Conservation (phyloP, 495 filamentous ascomycete species). For the Physcia stellaris region DNA sequence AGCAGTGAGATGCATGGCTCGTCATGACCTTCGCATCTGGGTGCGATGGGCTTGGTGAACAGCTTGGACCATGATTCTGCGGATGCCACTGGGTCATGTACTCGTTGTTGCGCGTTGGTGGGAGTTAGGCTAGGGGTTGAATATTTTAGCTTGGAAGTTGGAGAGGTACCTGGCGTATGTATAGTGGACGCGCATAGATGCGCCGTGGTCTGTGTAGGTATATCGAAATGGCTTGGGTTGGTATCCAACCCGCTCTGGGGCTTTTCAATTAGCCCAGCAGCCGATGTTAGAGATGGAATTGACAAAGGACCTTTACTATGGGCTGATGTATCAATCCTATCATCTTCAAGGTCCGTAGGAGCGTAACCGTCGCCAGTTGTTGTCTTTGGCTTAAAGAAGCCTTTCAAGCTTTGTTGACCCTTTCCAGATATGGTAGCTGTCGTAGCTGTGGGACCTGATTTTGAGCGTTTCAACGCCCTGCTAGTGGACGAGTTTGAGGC, state of each 20-base stretch:
- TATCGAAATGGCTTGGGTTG: neutral
- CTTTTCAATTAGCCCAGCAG: neutral
- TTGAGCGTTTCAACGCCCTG: constrained; percentile 31
- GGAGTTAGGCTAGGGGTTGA: neutral
- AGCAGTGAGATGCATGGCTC: constrained; percentile 71
- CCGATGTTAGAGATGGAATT: neutral
- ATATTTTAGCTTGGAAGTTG: neutral
- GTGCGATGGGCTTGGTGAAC: constrained; percentile 58
- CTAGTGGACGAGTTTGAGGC: neutral
- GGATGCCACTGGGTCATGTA: constrained; percentile 55
- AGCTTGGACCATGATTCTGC: constrained; percentile 82
- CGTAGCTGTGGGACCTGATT: constrained; percentile 20
- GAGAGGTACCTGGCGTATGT: neutral
- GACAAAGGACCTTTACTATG: no score
- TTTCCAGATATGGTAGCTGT: constrained; percentile 18
- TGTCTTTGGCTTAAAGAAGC: constrained; percentile 64
- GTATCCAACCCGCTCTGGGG: neutral
- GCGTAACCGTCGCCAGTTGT: neutral
- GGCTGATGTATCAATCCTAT: no score
- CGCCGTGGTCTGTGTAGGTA: neutral
- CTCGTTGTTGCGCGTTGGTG: constrained; percentile 12
- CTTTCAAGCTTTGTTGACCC: constrained; percentile 64
- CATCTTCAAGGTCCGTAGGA: neutral
- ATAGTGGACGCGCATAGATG: neutral
- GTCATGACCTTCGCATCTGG: constrained; percentile 67